Conservation (phyloP, 2,329 filamentous ascomycete species). For the Dactylellina leptospora region DNA sequence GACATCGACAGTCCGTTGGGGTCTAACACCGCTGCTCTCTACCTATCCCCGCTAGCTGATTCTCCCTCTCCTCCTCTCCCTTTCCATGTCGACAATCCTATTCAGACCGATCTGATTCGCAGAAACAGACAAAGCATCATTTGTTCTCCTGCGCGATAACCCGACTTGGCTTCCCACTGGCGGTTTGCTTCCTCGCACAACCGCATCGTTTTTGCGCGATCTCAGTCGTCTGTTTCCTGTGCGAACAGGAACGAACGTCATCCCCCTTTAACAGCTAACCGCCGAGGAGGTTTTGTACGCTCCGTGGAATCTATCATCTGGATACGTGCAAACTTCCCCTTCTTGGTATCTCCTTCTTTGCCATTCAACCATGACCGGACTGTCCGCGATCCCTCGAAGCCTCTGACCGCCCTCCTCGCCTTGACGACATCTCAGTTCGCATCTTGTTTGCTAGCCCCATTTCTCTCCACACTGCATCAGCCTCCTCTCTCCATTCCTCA, state of each 20-base stretch:
- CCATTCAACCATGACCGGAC: constrained; percentile 23
- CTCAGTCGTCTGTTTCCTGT: not conserved
- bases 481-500: constrained; percentile 26
- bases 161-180: not conserved
- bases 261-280: constrained; percentile 38
- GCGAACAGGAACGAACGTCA: constrained; percentile 27
- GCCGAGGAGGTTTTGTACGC: constrained; percentile 11
- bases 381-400: constrained; percentile 13
- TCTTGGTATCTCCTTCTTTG: not conserved
- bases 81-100: constrained; percentile 2
- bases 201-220: constrained; percentile 41
- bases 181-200: constrained; percentile 17
- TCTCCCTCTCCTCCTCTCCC: constrained; percentile 1
- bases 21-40: not conserved
- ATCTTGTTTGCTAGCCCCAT: not conserved
- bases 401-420: constrained; percentile 24
- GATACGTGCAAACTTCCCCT: constrained; percentile 5
- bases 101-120: not conserved
- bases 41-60: constrained; percentile 1
- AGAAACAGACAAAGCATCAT: not conserved
- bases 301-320: not conserved
- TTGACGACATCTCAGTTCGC: not conserved
- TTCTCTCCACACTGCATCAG: not conserved
- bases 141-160: constrained; percentile 1
- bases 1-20: not conserved